Conservation (phyloP, 768 basidiomycete species). For the Chalciporus chontae region DNA sequence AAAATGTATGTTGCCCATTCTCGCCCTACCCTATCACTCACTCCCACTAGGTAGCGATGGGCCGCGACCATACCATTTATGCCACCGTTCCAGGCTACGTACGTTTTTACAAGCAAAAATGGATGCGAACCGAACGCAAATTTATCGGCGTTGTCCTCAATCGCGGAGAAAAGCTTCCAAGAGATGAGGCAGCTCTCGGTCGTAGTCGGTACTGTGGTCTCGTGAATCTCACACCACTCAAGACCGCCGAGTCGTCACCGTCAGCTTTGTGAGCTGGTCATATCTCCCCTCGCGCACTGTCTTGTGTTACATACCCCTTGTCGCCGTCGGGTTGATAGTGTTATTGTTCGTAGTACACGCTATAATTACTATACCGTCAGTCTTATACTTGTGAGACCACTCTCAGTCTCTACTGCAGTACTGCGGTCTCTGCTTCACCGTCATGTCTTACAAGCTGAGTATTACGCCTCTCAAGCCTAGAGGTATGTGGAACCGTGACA, state of each 20-base stretch:
- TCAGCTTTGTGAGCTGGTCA: conserved; percentile 2
- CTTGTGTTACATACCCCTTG: not conserved
- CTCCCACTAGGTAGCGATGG: conserved; percentile 71
- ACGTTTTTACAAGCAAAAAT: conserved; percentile 86
- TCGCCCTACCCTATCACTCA: conserved; percentile 4
- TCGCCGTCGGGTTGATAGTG: conserved; percentile 7
- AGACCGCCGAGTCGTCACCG: conserved; percentile 10
- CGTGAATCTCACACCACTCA: conserved; percentile 54
- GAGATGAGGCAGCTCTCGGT: conserved; percentile 69
- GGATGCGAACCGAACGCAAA: conserved; percentile 68
- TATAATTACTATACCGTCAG: conserved; percentile 16
- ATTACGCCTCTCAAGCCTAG: conserved; percentile 37
- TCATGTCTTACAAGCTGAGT: conserved; percentile 36
- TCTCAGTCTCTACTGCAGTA: not conserved
- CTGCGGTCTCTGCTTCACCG: conserved; percentile 1
- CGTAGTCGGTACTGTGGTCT: conserved; percentile 84
- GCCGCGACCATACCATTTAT: conserved; percentile 92
- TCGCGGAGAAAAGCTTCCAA: conserved; percentile 81
- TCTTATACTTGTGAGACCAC: not conserved
- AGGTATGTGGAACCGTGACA: conserved; percentile 26
- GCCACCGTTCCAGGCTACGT: conserved; percentile 89
- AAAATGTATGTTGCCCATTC: conserved; percentile 62
- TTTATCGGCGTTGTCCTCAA: conserved; percentile 83
- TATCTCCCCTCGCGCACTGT: too few species aligned
- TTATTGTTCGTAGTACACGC: conserved; percentile 15